Evolutionary conservation across 2,329 filamentous ascomycete species (phyloP).

Genomic region (Xylariaceae sp.): DNA sequence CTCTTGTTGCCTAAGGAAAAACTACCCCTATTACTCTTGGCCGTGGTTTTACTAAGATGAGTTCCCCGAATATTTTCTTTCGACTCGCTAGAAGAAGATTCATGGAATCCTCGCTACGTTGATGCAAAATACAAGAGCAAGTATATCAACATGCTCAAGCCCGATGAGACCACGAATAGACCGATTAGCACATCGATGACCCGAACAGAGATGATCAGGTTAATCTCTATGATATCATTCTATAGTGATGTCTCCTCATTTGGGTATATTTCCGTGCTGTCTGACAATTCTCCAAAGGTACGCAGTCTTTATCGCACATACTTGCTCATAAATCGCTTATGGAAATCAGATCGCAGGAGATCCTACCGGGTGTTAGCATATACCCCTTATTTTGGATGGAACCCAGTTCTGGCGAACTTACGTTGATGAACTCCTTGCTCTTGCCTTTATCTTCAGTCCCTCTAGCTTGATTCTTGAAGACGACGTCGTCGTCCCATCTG

Average conservation of each 20-base stretch:
- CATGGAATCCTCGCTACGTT: too few relatives aligned
- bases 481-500: conserved; percentile 96
- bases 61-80: too few relatives aligned
- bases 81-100: too few relatives aligned
- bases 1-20: neutral
- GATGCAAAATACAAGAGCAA: too few relatives aligned
- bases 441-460: conserved; percentile 90
- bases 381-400: neutral
- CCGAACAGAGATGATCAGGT: neutral
- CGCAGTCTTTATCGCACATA: conserved; percentile 58
- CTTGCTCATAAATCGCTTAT: conserved; percentile 91
- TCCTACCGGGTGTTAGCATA: conserved; percentile 56
- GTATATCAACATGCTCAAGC: neutral
- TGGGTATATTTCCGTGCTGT: neutral
- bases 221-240: neutral
- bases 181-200: neutral
- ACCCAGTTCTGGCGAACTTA: conserved; percentile 47
- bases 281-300: conserved; percentile 5
- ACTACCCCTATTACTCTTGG: neutral
- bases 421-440: conserved; percentile 95
- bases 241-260: neutral
- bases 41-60: neutral
- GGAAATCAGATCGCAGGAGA: conserved; percentile 91
- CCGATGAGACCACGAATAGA: neutral
- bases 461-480: conserved; percentile 97